phyloP scores from a whole-genome alignment of 73 alveolate genomes.

The Effrenium voratum region DNA sequence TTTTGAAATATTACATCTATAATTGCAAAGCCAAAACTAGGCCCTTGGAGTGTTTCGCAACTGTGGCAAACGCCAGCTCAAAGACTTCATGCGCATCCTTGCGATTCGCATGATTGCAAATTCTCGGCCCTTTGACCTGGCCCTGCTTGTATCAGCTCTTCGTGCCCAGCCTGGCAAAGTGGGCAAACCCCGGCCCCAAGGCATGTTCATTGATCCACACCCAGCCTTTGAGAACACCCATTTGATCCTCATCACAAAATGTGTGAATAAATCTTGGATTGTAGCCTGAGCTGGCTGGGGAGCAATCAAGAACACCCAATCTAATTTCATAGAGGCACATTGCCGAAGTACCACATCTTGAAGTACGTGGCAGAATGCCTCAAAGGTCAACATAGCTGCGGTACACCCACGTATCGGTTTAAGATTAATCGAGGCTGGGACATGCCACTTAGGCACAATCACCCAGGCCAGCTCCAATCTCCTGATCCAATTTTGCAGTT shows the following conservation, averaged over 20 bases:
- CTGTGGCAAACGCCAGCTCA: background rate
- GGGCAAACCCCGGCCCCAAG: too few relatives aligned
- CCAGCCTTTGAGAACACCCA: background rate
- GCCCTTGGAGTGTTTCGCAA: too few relatives aligned
- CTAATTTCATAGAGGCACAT: too few relatives aligned
- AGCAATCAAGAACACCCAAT: too few relatives aligned
- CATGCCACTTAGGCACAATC: constrained; percentile 29
- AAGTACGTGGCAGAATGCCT: constrained; percentile 7
- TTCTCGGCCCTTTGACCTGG: background rate
- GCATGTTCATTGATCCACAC: too few relatives aligned
- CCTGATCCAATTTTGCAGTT: too few relatives aligned
- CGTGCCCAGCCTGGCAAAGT: too few relatives aligned
- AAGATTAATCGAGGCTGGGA: background rate
- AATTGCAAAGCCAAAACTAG: too few relatives aligned
- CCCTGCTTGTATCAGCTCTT: too few relatives aligned
- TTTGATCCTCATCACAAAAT: background rate
- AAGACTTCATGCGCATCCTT: background rate
- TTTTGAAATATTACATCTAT: too few relatives aligned
- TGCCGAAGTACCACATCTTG: background rate
- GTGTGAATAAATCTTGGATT: constrained; percentile 28
- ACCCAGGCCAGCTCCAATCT: constrained; percentile 16
- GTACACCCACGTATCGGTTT: background rate
- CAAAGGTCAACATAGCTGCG: background rate
- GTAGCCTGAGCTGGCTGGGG: too few relatives aligned
- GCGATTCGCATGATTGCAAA: background rate